These are phyloP conservation scores for Nitzschia inconspicua DNA, from an alignment of 108 stramenopile genomes.

Conservation along the genomic window DNA sequence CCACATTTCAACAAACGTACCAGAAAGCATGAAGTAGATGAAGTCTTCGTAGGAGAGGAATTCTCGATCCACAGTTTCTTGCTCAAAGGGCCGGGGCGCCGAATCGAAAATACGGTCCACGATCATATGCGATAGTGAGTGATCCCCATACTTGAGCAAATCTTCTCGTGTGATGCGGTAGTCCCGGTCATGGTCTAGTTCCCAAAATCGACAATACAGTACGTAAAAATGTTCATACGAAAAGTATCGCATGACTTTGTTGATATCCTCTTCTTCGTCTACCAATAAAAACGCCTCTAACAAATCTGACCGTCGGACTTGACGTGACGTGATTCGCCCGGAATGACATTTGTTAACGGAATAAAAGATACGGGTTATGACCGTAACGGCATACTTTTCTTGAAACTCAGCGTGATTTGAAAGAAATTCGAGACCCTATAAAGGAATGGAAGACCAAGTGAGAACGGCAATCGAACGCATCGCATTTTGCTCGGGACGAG, in stretches of 20 bases:
- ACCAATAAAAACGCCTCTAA: conserved; percentile 82
- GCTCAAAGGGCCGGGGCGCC: conserved; percentile 81
- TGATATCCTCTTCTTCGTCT: conserved; percentile 96
- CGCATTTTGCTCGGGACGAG: not conserved
- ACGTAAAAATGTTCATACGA: conserved; percentile 99
- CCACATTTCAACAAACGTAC: conserved; percentile 20
- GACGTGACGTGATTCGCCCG: conserved; percentile 87
- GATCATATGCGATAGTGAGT: conserved; percentile 90
- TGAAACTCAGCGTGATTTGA: conserved; percentile 95
- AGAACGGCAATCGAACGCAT: not conserved
- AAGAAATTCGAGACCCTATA: conserved; percentile 79
- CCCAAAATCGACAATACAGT: conserved; percentile 99
- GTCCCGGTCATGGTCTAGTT: conserved; percentile 96
- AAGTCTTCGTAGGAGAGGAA: conserved; percentile 95
- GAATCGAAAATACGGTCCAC: conserved; percentile 97
- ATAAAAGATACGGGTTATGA: conserved; percentile 96
- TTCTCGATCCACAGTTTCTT: conserved; percentile 46
- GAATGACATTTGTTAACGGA: conserved; percentile 85
- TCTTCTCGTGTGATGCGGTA: conserved; percentile 92
- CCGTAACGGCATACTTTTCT: conserved; percentile 95
- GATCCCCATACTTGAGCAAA: conserved; percentile 94
- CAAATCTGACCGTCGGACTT: conserved; percentile 83
- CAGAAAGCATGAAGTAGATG: conserved; percentile 95
- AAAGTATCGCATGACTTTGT: conserved; percentile 92
- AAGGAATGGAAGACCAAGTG: not conserved